A percentile compares a stretch with the other conserved stretches of the same genome.
phyloP scores from a whole-genome alignment of 2,329 filamentous ascomycete genomes.

The Fusarium sambucinum region DNA sequence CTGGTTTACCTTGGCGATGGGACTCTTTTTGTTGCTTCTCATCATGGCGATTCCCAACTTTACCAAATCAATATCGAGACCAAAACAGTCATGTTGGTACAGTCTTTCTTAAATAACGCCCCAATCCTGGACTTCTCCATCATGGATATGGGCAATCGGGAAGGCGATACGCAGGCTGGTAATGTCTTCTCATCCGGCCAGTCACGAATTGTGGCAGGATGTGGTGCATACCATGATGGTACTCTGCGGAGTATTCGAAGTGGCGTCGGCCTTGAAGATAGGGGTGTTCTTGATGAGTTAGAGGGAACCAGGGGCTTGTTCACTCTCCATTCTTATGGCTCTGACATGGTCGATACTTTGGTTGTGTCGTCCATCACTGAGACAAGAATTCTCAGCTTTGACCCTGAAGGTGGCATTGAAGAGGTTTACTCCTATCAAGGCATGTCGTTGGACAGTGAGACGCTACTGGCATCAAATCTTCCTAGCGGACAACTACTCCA shows the following conservation, averaged over 20 bases:
- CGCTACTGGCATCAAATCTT: conserved; percentile 77
- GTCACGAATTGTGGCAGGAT: conserved; percentile 91
- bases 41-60: conserved; percentile 92
- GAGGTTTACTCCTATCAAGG: conserved; percentile 84
- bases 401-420: conserved; percentile 80
- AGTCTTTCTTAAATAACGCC: conserved; percentile 80
- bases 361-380: conserved; percentile 85
- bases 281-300: conserved; percentile 85
- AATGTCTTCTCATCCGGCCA: conserved; percentile 97
- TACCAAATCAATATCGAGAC: conserved; percentile 66
- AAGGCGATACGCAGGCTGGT: conserved; percentile 77
- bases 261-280: conserved; percentile 90
- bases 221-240: conserved; percentile 89
- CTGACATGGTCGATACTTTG: conserved; percentile 73
- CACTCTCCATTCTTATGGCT: conserved; percentile 67
- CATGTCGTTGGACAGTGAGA: conserved; percentile 75
- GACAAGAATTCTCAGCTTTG: conserved; percentile 85
- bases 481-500: conserved; percentile 76
- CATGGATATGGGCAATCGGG: conserved; percentile 93
- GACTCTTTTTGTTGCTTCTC: conserved; percentile 87
- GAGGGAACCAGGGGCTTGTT: conserved; percentile 80
- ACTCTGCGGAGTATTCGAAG: conserved; percentile 91
- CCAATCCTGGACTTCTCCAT: conserved; percentile 94
- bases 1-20: conserved; percentile 82
- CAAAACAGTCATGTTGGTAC: conserved; percentile 71